Base-by-base conservation (phyloP, 2,329 filamentous ascomycete species). In the Sporothrix humicola region DNA sequence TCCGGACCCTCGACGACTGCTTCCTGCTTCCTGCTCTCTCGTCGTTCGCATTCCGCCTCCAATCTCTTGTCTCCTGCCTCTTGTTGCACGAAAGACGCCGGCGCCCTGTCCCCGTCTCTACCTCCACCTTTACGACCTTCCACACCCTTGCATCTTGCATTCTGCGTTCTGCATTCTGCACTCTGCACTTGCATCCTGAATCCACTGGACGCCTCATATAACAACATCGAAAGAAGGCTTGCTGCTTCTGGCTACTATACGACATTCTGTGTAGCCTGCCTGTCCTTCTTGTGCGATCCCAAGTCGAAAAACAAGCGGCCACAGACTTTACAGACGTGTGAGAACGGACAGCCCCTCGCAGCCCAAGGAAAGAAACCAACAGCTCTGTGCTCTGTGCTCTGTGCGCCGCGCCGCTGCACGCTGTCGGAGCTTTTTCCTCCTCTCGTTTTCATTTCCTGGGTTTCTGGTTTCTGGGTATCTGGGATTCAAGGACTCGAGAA, bases 201-300 rank as follows among this genome's bases (percentile, higher is more conserved):
- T 37, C 31, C 56, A 71, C 23, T 37, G 26, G 44, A 71, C 69
- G 69, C 56, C 69, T 63, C 69, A 37, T 13, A 48, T 44, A 54
- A 44, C 69, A 31, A 8, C 20, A 42, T 48, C 31, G 17, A 26
- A 23, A 72, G 23, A 48, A 10, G 58, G 69, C 69, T 26, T 72
- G 56, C 56, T 72, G 31, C 13, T 66, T 44, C 12, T 65, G 44
- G 44, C 61, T 56, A 54, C 71, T 59, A 72, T 69, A 72, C 71
- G 63, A 72, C 71, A 31, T 50, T 23, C 50, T 58, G 71, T 72
- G 71, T 68, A 66, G 59, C 71, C 59, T n/a, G 58, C 59, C 69
- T 17, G 50, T 65, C 50, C 52, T 59, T 23, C 61, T 69, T 69
- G 63, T 72, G 44, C 59, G 42, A 68, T 52, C 20, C 17, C 31